Percentiles rank a stretch among this genome's conserved stretches.
Conservation (phyloP, 495 filamentous ascomycete species). For the Neurospora intermedia region DNA sequence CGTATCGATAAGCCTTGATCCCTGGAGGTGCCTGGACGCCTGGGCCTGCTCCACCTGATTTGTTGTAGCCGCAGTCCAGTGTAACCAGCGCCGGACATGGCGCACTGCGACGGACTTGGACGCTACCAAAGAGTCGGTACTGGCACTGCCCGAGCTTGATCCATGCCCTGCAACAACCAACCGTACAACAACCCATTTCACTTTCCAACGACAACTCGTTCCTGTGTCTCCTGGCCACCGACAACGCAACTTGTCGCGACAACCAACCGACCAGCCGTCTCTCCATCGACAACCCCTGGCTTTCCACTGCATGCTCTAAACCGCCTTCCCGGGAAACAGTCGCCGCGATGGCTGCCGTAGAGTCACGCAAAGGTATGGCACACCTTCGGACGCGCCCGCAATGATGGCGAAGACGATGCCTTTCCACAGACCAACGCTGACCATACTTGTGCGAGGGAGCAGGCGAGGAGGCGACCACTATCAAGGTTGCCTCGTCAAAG, state of each 20-base stretch:
- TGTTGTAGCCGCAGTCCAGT: background rate
- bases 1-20: background rate
- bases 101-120: background rate
- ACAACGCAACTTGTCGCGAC: background rate
- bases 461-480: conserved; percentile 41
- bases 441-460: background rate
- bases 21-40: background rate
- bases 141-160: background rate
- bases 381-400: background rate
- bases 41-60: background rate
- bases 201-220: background rate
- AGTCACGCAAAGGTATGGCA: conserved; percentile 22
- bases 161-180: background rate
- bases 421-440: background rate
- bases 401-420: background rate
- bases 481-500: conserved; percentile 46
- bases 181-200: background rate
- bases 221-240: background rate
- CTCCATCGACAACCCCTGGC: background rate
- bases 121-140: background rate
- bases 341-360: conserved; percentile 15
- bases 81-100: background rate
- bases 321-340: conserved; percentile 6
- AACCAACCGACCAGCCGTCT: background rate
- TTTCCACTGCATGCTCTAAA: conserved; percentile 1